phyloP scores from a whole-genome alignment of 2,329 filamentous ascomycete species.

The Drechslera avenae region DNA sequence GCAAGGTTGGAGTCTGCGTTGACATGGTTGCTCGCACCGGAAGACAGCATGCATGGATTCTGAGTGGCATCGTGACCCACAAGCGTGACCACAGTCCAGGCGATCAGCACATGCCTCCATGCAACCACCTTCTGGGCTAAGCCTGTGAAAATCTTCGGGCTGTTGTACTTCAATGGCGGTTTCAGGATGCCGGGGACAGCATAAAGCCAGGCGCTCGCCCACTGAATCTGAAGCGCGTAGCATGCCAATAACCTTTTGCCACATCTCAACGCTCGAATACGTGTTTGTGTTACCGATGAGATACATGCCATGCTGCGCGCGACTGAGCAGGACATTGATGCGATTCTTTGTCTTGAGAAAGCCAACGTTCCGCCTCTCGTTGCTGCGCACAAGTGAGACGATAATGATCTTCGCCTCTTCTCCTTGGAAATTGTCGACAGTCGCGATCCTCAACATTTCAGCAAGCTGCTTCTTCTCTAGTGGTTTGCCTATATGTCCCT shows the following conservation, averaged over 20 bases:
- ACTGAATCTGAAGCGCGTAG: constrained; percentile 45
- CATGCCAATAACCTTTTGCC: constrained; percentile 62
- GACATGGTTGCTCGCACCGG: constrained; percentile 33
- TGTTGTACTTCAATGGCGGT: constrained; percentile 28
- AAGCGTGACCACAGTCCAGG: constrained; percentile 39
- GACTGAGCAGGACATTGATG: constrained; percentile 70
- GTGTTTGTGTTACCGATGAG: constrained; percentile 70
- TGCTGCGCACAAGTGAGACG: constrained; percentile 73
- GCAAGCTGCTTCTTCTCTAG: constrained; percentile 30
- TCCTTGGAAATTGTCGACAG: constrained; percentile 77
- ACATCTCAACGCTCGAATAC: constrained; percentile 64
- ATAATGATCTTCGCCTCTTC: constrained; percentile 75
- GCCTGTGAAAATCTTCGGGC: constrained; percentile 35
- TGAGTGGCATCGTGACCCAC: constrained; percentile 39
- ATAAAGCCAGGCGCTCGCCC: constrained; percentile 25
- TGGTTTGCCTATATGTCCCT: constrained; percentile 15
- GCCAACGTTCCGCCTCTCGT: constrained; percentile 61
- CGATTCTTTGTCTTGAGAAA: constrained; percentile 71
- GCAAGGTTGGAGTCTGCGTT: constrained; percentile 30
- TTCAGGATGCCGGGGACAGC: constrained; percentile 37
- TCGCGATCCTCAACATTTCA: constrained; percentile 56
- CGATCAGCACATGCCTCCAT: constrained; percentile 25
- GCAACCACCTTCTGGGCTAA: constrained; percentile 44
- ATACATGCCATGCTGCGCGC: constrained; percentile 72
- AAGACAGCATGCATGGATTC: constrained; percentile 35